Conservation (phyloP, 768 basidiomycete species). For the Clitopilus hobsonii region DNA sequence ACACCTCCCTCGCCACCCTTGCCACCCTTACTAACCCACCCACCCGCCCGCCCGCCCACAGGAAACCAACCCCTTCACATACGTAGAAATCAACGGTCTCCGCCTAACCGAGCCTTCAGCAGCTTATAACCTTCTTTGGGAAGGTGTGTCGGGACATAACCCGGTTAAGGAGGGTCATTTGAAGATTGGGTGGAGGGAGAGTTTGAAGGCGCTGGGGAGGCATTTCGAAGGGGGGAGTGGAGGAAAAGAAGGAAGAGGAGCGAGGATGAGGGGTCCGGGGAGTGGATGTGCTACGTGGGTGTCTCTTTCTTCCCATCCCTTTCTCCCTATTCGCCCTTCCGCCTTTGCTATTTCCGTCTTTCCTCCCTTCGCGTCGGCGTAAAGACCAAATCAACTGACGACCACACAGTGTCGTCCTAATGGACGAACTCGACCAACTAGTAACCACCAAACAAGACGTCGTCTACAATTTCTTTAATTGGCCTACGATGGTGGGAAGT, state of each 20-base stretch:
- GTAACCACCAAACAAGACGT: constrained; percentile 97
- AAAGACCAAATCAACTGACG: background rate
- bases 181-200: constrained; percentile 72
- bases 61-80: constrained; percentile 94
- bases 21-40: constrained; percentile 5
- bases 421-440: constrained; percentile 98
- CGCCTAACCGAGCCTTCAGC: constrained; percentile 89
- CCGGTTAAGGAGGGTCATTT: constrained; percentile 56
- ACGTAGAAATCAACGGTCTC: constrained; percentile 96
- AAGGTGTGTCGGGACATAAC: constrained; percentile 82
- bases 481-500: constrained; percentile 88
- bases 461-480: constrained; percentile 99
- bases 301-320: background rate
- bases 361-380: too few species aligned
- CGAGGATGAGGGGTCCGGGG: constrained; percentile 56
- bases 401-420: constrained; percentile 78
- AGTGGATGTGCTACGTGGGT: constrained; percentile 79
- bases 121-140: constrained; percentile 91
- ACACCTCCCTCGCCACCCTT: too few species aligned
- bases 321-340: too few species aligned
- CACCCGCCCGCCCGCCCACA: too few species aligned
- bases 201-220: constrained; percentile 69
- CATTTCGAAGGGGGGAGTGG: constrained; percentile 67
- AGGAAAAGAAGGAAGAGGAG: constrained; percentile 44
- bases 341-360: too few species aligned